Conservation (phyloP, 2,329 filamentous ascomycete genomes). For the Fusarium haematococcum region DNA sequence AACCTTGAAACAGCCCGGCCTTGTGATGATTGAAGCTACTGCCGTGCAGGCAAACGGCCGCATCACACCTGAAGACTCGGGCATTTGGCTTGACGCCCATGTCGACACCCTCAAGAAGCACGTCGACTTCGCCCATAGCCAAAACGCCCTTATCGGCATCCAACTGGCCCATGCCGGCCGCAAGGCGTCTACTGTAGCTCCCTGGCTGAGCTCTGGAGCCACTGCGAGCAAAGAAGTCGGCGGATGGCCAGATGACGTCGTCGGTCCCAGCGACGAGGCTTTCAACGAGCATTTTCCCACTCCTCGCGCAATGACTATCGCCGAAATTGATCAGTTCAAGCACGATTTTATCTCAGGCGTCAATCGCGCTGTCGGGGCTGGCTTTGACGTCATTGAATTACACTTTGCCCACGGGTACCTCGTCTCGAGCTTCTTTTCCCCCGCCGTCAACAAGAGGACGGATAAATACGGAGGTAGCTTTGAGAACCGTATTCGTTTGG, state of each 20-base stretch:
- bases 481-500: constrained; percentile 77
- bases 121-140: constrained; percentile 75
- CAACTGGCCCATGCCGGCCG: constrained; percentile 78
- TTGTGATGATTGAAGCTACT: constrained; percentile 77
- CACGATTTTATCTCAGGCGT: constrained; percentile 66
- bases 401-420: constrained; percentile 86
- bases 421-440: constrained; percentile 76
- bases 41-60: constrained; percentile 75
- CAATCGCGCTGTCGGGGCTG: constrained; percentile 69
- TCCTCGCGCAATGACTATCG: constrained; percentile 73
- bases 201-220: constrained; percentile 63
- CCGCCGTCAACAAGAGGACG: constrained; percentile 75
- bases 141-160: constrained; percentile 74
- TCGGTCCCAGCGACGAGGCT: constrained; percentile 59
- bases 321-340: constrained; percentile 75
- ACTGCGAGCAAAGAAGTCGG: constrained; percentile 60
- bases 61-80: constrained; percentile 76
- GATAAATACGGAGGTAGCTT: constrained; percentile 77
- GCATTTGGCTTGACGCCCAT: constrained; percentile 79
- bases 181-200: constrained; percentile 63
- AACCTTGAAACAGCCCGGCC: constrained; percentile 57
- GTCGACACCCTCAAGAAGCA: constrained; percentile 69
- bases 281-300: constrained; percentile 69
- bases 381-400: constrained; percentile 77
- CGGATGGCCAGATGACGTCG: constrained; percentile 66